Percentiles rank a stretch among this genome's conserved stretches.
These are phyloP conservation scores for Tricholoma furcatifolium DNA, from an alignment of 768 basidiomycete species.

Conservation along the genomic window DNA sequence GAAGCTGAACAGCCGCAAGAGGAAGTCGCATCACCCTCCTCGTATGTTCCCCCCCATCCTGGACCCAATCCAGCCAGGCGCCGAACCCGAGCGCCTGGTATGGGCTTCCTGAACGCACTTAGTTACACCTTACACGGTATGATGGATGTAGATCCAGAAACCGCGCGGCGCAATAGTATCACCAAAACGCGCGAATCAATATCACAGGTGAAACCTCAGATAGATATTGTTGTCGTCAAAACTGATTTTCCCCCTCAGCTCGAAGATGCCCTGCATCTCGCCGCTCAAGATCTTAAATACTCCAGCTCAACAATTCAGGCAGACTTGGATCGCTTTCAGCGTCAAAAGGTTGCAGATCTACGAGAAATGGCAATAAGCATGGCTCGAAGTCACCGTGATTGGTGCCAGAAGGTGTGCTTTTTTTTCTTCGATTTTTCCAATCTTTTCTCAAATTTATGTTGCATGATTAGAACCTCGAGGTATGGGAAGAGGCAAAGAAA, in stretches of 20 bases:
- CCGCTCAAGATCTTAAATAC: conserved; percentile 94
- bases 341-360: conserved; percentile 97
- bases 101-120: conserved; percentile 87
- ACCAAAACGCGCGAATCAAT: conserved; percentile 93
- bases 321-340: conserved; percentile 96
- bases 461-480: conserved; percentile 79
- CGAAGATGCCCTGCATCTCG: conserved; percentile 90
- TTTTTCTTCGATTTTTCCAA: neutral
- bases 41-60: conserved; percentile 74
- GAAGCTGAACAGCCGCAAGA: conserved; percentile 25
- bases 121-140: conserved; percentile 95
- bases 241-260: conserved; percentile 48
- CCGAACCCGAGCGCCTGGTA: conserved; percentile 65
- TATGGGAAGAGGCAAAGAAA: conserved; percentile 94
- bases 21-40: conserved; percentile 41
- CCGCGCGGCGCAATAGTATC: conserved; percentile 88
- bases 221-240: neutral
- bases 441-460: conserved; percentile 2
- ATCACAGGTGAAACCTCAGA: conserved; percentile 66
- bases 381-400: conserved; percentile 89
- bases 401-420: conserved; percentile 84
- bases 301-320: conserved; percentile 96
- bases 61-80: conserved; percentile 65
- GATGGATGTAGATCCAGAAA: conserved; percentile 99
- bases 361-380: conserved; percentile 92